Evolutionary conservation across 495 filamentous ascomycete species (phyloP), one percentile per base, ranked within the genome.

Genomic region (Hypoxylon trugodes): DNA sequence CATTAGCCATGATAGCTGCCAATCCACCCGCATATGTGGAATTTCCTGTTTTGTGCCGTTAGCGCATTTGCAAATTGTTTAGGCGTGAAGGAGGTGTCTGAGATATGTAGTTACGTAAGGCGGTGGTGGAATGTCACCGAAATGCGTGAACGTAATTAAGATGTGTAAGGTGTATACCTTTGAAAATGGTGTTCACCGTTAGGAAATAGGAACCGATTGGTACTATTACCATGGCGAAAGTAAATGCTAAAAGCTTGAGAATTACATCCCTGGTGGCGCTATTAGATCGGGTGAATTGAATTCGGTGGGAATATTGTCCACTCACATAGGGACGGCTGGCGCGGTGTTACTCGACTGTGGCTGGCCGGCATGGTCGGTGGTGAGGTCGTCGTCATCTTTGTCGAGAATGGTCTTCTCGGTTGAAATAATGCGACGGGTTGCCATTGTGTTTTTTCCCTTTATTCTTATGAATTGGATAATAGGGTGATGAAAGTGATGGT

Each of bases 181-280:
- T 78, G 74, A 96, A 97, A 7, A 97, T 71, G 1, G 76, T 84
- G 66, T 92, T 84, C 15, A 95, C 76, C 0, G 90, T 90, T 35
- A 92, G 45, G 73, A 92, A 98, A 76, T 98, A 98, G 40, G 88
- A 89, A 22, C 89, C 88, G 58, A 98, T 88, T 22, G 95, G 95
- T 26, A 87, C 77, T 3, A 86, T 81, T 37, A 97, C 82, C 95
- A 98, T 98, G 63, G 91, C 95, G 10, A 91, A 80, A 5, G 93
- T 95, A 76, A 97, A 97, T 50, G 84, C 86, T 6, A 97, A 81
- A 6, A 99, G 84, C 76, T 97, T 98, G 57, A 87, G 77, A 50
- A 99, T 96, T 47, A 97, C 92, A 69, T 88, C 78, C 32, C 95
- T 98, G 40, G 13, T 24, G 2, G 45, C 2, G 7, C 24, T 25